Evolutionary conservation across 2,329 filamentous ascomycete species (phyloP).

Genomic region (Pseudogymnoascus sp.): DNA sequence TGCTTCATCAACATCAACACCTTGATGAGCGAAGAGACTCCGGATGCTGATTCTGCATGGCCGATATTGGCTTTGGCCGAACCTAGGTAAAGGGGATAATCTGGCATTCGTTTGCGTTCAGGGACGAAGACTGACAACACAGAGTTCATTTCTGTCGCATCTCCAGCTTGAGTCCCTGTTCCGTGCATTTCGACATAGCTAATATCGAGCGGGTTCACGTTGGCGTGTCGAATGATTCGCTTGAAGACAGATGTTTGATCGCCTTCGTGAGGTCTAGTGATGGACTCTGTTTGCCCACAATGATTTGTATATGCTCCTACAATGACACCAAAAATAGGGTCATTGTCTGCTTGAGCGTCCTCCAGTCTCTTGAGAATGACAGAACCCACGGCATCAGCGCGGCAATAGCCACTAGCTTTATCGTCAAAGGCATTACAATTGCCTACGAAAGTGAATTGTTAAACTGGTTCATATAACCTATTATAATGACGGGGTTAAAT

Average conservation of each 20-base stretch:
- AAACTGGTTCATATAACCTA: background rate
- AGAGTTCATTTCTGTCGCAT: constrained; percentile 62
- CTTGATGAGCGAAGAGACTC: constrained; percentile 22
- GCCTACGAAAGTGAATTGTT: constrained; percentile 19
- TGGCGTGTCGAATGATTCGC: constrained; percentile 47
- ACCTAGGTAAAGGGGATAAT: constrained; percentile 44
- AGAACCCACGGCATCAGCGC: constrained; percentile 37
- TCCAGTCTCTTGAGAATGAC: constrained; percentile 38
- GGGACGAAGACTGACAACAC: background rate
- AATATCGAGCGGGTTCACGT: constrained; percentile 67
- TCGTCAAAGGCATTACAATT: constrained; percentile 38
- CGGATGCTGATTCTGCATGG: constrained; percentile 21
- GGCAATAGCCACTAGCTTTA: constrained; percentile 41
- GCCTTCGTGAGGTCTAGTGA: constrained; percentile 69
- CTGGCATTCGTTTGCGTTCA: constrained; percentile 31
- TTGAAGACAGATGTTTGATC: constrained; percentile 63
- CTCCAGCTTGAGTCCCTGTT: constrained; percentile 74
- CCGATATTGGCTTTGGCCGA: constrained; percentile 18
- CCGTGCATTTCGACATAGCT: constrained; percentile 82
- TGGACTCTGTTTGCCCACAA: constrained; percentile 68
- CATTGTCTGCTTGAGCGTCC: constrained; percentile 37
- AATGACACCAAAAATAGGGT: constrained; percentile 43
- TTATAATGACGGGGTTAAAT: constrained; percentile 59
- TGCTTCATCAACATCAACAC: constrained; percentile 24
- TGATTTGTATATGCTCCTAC: constrained; percentile 68